Percentiles rank a stretch among this genome's conserved stretches.
Conservation (phyloP, 345 rosid species). For the Citrus hindsii region DNA sequence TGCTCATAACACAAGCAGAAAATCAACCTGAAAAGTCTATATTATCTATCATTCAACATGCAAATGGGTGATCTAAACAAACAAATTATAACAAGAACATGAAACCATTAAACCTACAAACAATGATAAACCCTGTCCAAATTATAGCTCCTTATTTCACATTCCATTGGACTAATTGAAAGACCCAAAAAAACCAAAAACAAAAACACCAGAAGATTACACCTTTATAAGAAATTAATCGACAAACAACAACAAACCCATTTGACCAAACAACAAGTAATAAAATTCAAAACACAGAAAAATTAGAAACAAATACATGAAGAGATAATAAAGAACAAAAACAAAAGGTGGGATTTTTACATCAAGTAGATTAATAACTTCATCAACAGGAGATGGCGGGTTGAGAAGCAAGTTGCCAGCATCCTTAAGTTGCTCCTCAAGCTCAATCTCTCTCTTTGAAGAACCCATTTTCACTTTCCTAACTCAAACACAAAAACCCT, state of each 20-base stretch:
- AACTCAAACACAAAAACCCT: constrained; percentile 27
- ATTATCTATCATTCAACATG: background rate
- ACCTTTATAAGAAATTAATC: background rate
- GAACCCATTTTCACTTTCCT: constrained; percentile 40
- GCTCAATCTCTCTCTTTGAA: constrained; percentile 24
- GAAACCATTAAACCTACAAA: background rate
- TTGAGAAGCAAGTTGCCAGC: constrained; percentile 52
- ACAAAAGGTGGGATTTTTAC: constrained; percentile 27
- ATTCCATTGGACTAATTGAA: background rate
- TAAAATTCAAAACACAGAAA: background rate
- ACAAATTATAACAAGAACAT: background rate
- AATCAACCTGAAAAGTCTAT: background rate
- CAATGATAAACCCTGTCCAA: background rate
- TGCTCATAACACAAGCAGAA: background rate
- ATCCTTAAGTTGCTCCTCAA: constrained; percentile 46
- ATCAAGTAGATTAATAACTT: constrained; percentile 50
- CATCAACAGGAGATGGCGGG: constrained; percentile 46
- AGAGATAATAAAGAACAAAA: constrained; percentile 7
- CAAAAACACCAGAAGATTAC: background rate
- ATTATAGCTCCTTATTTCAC: constrained; percentile 4
- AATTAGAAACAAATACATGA: background rate
- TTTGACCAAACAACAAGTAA: background rate
- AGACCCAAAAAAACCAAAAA: background rate
- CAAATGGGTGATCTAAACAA: background rate
- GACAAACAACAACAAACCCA: background rate